Percentiles rank a stretch among this genome's conserved stretches.
These are phyloP conservation scores for Hanseniaspora jakobsenii DNA, from an alignment of 805 yeast genomes.

Conservation along the genomic window DNA sequence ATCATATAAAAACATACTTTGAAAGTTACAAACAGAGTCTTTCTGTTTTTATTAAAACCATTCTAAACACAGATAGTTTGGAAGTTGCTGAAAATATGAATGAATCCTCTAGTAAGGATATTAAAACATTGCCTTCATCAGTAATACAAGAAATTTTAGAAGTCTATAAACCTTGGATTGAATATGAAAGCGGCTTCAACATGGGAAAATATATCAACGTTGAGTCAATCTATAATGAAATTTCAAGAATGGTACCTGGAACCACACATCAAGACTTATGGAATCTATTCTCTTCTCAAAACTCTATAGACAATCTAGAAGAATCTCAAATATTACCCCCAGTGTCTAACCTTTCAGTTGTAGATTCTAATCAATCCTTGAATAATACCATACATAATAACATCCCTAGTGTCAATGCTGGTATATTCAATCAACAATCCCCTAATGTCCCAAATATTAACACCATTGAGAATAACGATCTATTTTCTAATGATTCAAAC, in stretches of 20 bases:
- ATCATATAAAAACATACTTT: constrained; percentile 10
- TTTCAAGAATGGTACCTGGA: constrained; percentile 4
- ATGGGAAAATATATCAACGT: constrained; percentile 14
- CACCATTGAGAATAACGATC: too few relatives aligned
- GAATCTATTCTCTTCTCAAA: constrained; percentile 6
- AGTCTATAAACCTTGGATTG: constrained; percentile 4
- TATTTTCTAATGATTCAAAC: too few relatives aligned
- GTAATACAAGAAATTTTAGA: not conserved
- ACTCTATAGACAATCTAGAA: not conserved
- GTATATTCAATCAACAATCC: too few relatives aligned
- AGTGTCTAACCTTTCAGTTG: too few relatives aligned
- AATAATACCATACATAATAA: too few relatives aligned
- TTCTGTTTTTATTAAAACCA: not conserved
- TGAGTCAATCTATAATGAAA: constrained; percentile 6
- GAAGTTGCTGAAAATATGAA: not conserved
- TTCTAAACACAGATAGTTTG: too few relatives aligned
- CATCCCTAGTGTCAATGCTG: too few relatives aligned
- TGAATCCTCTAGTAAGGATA: not conserved
- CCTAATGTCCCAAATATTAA: not conserved
- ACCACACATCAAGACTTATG: constrained; percentile 4
- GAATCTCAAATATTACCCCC: too few relatives aligned
- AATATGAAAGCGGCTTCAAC: constrained; percentile 6
- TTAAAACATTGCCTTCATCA: not conserved
- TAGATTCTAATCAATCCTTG: too few relatives aligned
- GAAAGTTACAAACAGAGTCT: constrained; percentile 4